Base-by-base conservation (phyloP, 768 basidiomycete genomes). In the Crassisporium funariophilum region DNA sequence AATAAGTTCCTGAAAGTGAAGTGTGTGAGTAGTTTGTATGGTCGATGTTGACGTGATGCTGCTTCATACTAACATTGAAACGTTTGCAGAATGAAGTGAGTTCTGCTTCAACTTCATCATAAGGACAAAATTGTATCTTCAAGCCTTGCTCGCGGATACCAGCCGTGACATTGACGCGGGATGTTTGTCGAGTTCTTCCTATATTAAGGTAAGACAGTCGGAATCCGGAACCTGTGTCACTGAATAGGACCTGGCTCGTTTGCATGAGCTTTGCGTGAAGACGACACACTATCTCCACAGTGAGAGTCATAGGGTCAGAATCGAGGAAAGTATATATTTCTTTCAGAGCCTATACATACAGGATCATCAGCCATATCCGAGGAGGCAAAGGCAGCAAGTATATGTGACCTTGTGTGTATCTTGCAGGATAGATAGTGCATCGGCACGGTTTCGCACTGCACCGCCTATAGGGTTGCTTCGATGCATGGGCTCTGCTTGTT, bases 111-210 rank as follows among this genome's bases (percentile, higher is more conserved):
- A 54, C 47, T 41, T 52, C 41, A 27, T 54, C 53, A 12, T n/a
- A 52, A 24, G 53, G 56, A 39, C 56, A 57, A 25, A 54, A 57
- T 19, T 57, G 52, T 6, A 57, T 38, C 46, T 44, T 49, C 16
- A 49, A 20, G 20, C 21, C 19, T 34, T 49, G 36, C 3, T 22
- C 33, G 3, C 21, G 41, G 1, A 29, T 22, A 20, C 16, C 44
- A 13, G 47, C 49, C 4, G 44, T 52, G 11, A 54, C 52, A 23
- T 57, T 52, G 15, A 44, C 23, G 33, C 36, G 40, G 17, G 50
- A 49, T 27, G 17, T 29, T 44, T 54, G 52, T 13, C 53, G 49
- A 35, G 53, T 54, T 23, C 46, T 29, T n/a, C 50, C 56, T 19
- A 52, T 47, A 41, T 57, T 57, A 15, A 47, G 16, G 36, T 52